Evolutionary conservation across 2,329 filamentous ascomycete genomes (phyloP).

Genomic region (Helotiales sp.): DNA sequence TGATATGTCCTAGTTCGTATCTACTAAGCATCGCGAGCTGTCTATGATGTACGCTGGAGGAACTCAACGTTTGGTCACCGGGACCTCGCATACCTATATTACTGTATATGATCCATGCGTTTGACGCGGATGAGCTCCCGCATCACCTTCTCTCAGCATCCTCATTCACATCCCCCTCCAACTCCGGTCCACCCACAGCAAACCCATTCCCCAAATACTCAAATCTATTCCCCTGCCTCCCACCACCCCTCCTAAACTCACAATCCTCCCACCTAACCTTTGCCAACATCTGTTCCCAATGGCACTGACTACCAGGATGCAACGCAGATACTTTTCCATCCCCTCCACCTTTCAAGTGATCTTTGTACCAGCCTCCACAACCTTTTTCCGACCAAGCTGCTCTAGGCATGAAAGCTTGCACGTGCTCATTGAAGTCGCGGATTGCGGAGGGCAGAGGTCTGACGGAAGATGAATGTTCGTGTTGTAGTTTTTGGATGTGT

Average conservation of each 20-base stretch:
- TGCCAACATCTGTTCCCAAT: neutral
- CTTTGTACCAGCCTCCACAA: conserved; percentile 29
- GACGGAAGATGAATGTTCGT: conserved; percentile 44
- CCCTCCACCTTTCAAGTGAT: conserved; percentile 3
- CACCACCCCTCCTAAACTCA: neutral
- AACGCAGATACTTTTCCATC: conserved; percentile 17
- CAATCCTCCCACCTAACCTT: neutral
- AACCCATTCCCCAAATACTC: conserved; percentile 20
- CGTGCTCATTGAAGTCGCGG: conserved; percentile 35
- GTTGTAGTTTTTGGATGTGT: conserved; percentile 44
- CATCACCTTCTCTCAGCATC: too few relatives aligned
- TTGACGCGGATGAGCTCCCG: too few relatives aligned
- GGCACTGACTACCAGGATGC: conserved; percentile 18
- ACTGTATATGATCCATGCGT: too few relatives aligned
- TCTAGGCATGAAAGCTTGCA: conserved; percentile 31
- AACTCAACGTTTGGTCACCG: too few relatives aligned
- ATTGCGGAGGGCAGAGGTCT: conserved; percentile 39
- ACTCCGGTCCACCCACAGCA: neutral
- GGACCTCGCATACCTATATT: too few relatives aligned
- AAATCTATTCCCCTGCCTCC: conserved; percentile 7
- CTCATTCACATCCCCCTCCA: neutral
- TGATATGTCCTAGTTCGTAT: too few relatives aligned
- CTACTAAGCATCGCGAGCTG: too few relatives aligned
- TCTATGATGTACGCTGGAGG: too few relatives aligned
- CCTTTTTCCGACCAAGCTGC: conserved; percentile 18